Conservation (phyloP, 2,329 filamentous ascomycete species). For the Cercospora berteroae region DNA sequence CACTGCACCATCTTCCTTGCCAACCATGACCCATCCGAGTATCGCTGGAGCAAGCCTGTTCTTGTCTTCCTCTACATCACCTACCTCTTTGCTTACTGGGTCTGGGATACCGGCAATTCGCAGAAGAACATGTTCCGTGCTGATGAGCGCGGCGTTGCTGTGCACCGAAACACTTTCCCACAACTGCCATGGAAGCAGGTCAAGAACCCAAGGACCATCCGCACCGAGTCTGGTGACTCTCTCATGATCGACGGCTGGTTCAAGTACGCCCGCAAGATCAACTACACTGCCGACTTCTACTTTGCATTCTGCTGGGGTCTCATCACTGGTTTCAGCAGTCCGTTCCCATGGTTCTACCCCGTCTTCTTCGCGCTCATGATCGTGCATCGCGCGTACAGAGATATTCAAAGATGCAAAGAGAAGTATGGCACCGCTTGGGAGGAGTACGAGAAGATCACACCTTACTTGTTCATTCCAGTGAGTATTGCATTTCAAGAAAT, state of each 20-base stretch:
- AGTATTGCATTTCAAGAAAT: conserved; percentile 15
- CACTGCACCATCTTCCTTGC: conserved; percentile 90
- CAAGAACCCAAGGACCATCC: conserved; percentile 75
- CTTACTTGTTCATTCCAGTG: conserved; percentile 77
- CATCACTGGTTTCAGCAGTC: conserved; percentile 76
- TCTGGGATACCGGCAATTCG: conserved; percentile 89
- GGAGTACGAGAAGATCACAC: conserved; percentile 76
- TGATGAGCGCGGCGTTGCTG: conserved; percentile 68
- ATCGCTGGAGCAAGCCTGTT: conserved; percentile 70
- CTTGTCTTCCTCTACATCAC: conserved; percentile 63
- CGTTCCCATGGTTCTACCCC: conserved; percentile 88
- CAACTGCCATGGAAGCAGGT: conserved; percentile 86
- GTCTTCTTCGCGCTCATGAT: conserved; percentile 80
- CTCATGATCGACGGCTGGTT: conserved; percentile 85
- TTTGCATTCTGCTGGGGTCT: conserved; percentile 76
- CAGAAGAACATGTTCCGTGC: conserved; percentile 92
- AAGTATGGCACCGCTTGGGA: conserved; percentile 82
- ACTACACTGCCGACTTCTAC: conserved; percentile 77
- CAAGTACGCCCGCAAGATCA: conserved; percentile 51
- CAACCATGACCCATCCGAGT: conserved; percentile 74
- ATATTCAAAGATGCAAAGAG: conserved; percentile 70
- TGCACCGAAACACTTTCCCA: conserved; percentile 77
- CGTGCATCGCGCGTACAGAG: conserved; percentile 70
- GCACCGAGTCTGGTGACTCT: conserved; percentile 68
- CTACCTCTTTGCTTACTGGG: conserved; percentile 84